These are phyloP conservation scores for Biscogniauxia mediterranea DNA, from an alignment of 2,329 filamentous ascomycete species.

Conservation along the genomic window DNA sequence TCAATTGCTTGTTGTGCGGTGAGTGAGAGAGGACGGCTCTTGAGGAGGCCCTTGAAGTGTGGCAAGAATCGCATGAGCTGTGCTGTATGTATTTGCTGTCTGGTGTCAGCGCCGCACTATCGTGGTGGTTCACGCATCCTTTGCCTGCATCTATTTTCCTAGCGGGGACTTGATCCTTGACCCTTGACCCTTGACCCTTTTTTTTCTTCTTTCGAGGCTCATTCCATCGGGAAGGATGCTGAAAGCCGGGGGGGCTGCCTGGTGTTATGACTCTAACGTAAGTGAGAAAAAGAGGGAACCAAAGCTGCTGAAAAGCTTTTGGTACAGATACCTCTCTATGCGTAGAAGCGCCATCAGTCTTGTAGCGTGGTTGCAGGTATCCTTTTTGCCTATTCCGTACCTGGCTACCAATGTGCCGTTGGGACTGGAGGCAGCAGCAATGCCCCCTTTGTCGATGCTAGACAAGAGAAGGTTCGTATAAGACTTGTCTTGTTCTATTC, in stretches of 20 bases:
- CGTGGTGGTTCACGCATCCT: neutral
- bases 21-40: conserved; percentile 6
- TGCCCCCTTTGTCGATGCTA: conserved; percentile 14
- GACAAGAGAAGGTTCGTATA: conserved; percentile 10
- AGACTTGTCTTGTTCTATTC: conserved; percentile 10
- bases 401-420: neutral
- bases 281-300: conserved; percentile 16
- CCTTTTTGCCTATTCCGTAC: neutral
- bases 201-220: conserved; percentile 12
- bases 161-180: conserved; percentile 9
- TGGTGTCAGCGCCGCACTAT: neutral
- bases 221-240: conserved; percentile 18
- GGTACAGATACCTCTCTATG: conserved; percentile 16
- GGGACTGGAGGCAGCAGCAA: conserved; percentile 22
- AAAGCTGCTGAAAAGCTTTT: conserved; percentile 11
- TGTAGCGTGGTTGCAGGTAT: conserved; percentile 13
- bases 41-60: conserved; percentile 9
- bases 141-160: conserved; percentile 4
- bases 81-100: too few species aligned
- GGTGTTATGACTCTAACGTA: conserved; percentile 18
- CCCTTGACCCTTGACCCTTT: conserved; percentile 11
- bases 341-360: conserved; percentile 12
- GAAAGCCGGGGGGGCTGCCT: conserved; percentile 18
- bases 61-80: neutral
- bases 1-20: conserved; percentile 15